phyloP scores from a whole-genome alignment of 441 rosid genomes.

The Bocquillonia castaneifolia region DNA sequence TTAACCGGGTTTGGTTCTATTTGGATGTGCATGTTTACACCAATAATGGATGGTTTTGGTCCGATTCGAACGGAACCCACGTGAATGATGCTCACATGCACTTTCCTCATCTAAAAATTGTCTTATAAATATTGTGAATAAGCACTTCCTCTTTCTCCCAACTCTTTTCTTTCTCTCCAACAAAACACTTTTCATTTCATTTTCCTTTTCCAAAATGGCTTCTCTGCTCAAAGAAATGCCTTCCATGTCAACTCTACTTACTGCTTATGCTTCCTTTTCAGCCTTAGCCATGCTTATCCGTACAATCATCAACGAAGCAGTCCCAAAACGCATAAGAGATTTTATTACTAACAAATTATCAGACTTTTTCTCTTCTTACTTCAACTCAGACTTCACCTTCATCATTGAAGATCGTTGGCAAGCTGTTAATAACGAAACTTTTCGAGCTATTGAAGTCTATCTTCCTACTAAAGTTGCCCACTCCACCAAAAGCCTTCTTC shows the following conservation, averaged over 20 bases:
- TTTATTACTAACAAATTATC: constrained; percentile 27
- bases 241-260: constrained; percentile 38
- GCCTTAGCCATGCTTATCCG: constrained; percentile 46
- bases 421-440: constrained; percentile 44
- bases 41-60: too few relatives aligned
- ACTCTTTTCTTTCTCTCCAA: not conserved
- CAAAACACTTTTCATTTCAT: too few relatives aligned
- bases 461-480: constrained; percentile 36
- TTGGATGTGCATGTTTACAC: too few relatives aligned
- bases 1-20: too few relatives aligned
- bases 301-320: constrained; percentile 40
- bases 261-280: constrained; percentile 46
- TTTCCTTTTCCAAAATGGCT: constrained; percentile 22
- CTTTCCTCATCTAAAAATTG: too few relatives aligned
- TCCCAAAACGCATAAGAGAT: constrained; percentile 35
- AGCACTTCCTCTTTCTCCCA: too few relatives aligned
- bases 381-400: constrained; percentile 42
- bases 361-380: constrained; percentile 21
- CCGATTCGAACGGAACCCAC: too few relatives aligned
- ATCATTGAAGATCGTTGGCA: constrained; percentile 50
- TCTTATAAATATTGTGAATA: too few relatives aligned
- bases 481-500: constrained; percentile 32
- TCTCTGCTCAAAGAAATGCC: constrained; percentile 32
- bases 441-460: constrained; percentile 43
- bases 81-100: too few relatives aligned